These are phyloP conservation scores for Collybiopsis luxurians DNA, from an alignment of 768 basidiomycete genomes.

Conservation along the genomic window DNA sequence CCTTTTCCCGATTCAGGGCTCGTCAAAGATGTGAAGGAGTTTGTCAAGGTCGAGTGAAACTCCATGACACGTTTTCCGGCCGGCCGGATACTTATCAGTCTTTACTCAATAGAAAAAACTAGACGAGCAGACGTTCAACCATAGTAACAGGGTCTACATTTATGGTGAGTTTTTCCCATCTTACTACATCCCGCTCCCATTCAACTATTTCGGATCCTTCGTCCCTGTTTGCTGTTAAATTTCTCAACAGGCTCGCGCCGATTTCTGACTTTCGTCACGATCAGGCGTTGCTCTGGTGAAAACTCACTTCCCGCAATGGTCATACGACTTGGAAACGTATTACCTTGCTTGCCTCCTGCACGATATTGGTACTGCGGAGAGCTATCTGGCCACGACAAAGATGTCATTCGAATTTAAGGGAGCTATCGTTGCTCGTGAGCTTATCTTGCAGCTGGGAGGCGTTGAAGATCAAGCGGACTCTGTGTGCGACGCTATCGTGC, in stretches of 20 bases:
- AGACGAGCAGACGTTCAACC: slow-evolving; percentile 43
- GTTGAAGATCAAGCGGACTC: slow-evolving; percentile 49
- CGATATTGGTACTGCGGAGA: slow-evolving; percentile 49
- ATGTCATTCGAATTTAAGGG: slow-evolving; percentile 58
- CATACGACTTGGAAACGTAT: slow-evolving; percentile 48
- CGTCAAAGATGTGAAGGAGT: slow-evolving; percentile 34
- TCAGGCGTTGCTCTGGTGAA: slow-evolving; percentile 45
- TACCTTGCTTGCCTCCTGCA: slow-evolving; percentile 51
- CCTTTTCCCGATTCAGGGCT: slow-evolving; percentile 41
- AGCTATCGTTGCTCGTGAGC: slow-evolving; percentile 48
- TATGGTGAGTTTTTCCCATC: slow-evolving; percentile 34
- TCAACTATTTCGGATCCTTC: neutral
- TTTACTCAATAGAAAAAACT: slow-evolving; percentile 33
- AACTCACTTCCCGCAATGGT: slow-evolving; percentile 45
- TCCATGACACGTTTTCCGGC: neutral
- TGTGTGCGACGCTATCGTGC: slow-evolving; percentile 48
- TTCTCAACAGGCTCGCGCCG: neutral
- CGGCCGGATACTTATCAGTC: neutral
- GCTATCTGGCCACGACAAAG: slow-evolving; percentile 49
- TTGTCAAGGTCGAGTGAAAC: slow-evolving; percentile 29
- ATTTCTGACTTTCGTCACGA: neutral
- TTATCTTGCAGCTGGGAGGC: slow-evolving; percentile 40
- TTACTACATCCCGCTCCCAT: neutral
- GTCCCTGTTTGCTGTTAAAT: neutral
- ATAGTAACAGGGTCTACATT: slow-evolving; percentile 47